Evolutionary conservation across 2,329 filamentous ascomycete species (phyloP).

Genomic region (Cryoendolithus antarcticus): DNA sequence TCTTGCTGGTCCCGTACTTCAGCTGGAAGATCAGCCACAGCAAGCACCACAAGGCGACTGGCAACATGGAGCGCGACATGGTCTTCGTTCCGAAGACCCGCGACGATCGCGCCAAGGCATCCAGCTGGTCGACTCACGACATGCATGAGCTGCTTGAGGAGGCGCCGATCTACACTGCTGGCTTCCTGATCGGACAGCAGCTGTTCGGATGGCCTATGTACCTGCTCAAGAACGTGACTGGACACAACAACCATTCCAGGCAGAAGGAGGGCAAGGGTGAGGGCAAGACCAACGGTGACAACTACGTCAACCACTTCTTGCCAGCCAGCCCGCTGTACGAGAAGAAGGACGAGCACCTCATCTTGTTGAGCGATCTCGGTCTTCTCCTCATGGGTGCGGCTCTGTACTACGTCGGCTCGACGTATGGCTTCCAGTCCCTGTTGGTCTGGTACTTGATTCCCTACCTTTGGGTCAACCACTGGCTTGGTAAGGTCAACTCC

Average conservation of each 20-base stretch:
- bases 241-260: slow-evolving; percentile 85
- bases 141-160: slow-evolving; percentile 85
- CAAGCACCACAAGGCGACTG: slow-evolving; percentile 99
- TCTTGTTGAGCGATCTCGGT: slow-evolving; percentile 77
- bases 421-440: slow-evolving; percentile 74
- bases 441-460: slow-evolving; percentile 90
- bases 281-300: slow-evolving; percentile 77
- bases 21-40: slow-evolving; percentile 99
- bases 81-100: slow-evolving; percentile 94
- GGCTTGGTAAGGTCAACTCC: slow-evolving; percentile 62
- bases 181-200: slow-evolving; percentile 70
- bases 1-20: slow-evolving; percentile 89
- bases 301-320: slow-evolving; percentile 90
- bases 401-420: slow-evolving; percentile 59
- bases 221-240: slow-evolving; percentile 81
- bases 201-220: slow-evolving; percentile 89
- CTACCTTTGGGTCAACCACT: slow-evolving; percentile 98
- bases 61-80: slow-evolving; percentile 96
- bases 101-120: slow-evolving; percentile 61
- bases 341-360: slow-evolving; percentile 76
- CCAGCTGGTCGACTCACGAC: slow-evolving; percentile 68
- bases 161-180: slow-evolving; percentile 71
- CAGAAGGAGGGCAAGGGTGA: slow-evolving; percentile 87
- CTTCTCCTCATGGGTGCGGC: slow-evolving; percentile 45
- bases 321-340: slow-evolving; percentile 83